A percentile compares a stretch with the other conserved stretches of the same genome.
phyloP scores from a whole-genome alignment of 176 grass and related monocot genomes.

The Saccharum officinarum region DNA sequence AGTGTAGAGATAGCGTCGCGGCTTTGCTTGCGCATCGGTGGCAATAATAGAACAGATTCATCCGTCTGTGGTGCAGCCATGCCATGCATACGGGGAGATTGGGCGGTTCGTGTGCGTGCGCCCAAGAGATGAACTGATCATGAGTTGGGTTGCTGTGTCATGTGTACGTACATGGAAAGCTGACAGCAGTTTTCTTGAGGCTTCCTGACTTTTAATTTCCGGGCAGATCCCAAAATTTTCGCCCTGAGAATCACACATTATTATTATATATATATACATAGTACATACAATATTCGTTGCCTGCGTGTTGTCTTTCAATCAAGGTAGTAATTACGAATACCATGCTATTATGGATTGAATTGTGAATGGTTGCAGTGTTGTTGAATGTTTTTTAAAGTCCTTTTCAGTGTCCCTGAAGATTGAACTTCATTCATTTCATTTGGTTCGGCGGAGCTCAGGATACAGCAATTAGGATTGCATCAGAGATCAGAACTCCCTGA shows the following conservation, averaged over 20 bases:
- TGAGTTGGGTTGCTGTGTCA: conserved; percentile 31
- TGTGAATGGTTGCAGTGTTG: not conserved
- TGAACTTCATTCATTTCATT: not conserved
- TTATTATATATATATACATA: not conserved
- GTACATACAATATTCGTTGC: not conserved
- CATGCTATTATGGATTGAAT: not conserved
- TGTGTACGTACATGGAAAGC: conserved; percentile 48
- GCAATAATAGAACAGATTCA: conserved; percentile 41
- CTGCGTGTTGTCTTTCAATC: not conserved
- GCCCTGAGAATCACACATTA: conserved; percentile 40
- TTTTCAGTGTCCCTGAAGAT: not conserved
- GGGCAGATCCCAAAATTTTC: conserved; percentile 79
- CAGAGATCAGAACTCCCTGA: not conserved
- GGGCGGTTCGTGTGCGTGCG: not conserved
- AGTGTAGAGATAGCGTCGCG: conserved; percentile 37
- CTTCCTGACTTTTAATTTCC: conserved; percentile 39
- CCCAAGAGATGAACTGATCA: conserved; percentile 48
- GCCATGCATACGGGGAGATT: conserved; percentile 46
- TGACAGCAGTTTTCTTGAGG: conserved; percentile 39
- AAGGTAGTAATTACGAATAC: not conserved
- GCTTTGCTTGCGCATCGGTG: conserved; percentile 34
- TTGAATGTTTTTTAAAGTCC: not conserved
- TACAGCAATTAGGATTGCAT: not conserved
- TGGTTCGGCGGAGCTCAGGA: not conserved
- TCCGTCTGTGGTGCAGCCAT: conserved; percentile 28